phyloP scores from a whole-genome alignment of 106 monocot species.

The Posidonia australis region DNA sequence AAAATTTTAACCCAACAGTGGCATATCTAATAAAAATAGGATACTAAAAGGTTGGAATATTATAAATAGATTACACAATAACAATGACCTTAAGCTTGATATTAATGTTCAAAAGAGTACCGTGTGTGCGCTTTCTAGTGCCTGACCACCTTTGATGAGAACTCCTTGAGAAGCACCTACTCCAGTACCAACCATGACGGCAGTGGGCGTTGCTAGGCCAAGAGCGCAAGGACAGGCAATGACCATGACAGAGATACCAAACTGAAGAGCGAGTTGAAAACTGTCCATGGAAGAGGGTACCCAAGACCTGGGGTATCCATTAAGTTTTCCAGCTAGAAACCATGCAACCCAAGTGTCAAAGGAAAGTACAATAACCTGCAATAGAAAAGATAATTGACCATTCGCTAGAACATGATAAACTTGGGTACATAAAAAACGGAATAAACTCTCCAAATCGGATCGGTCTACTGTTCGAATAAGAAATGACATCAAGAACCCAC shows the following conservation, averaged over 20 bases:
- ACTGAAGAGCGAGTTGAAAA: conserved; percentile 89
- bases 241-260: conserved; percentile 94
- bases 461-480: too few species aligned
- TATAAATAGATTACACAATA: too few species aligned
- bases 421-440: too few species aligned
- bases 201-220: conserved; percentile 92
- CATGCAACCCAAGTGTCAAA: conserved; percentile 68
- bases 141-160: conserved; percentile 94
- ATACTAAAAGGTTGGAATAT: too few species aligned
- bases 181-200: conserved; percentile 97
- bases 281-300: conserved; percentile 88
- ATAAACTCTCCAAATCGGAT: too few species aligned
- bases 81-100: background rate
- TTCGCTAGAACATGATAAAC: too few species aligned
- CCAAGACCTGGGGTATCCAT: conserved; percentile 66
- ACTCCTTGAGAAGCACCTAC: conserved; percentile 93
- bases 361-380: conserved; percentile 68
- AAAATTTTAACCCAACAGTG: too few species aligned
- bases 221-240: conserved; percentile 95
- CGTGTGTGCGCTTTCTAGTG: conserved; percentile 90
- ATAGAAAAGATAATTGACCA: too few species aligned
- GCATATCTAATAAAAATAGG: too few species aligned
- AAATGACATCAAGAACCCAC: background rate
- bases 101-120: conserved; percentile 3
- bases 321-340: conserved; percentile 71